These are phyloP conservation scores for Setomelanomma holmii DNA, from an alignment of 2,329 filamentous ascomycete genomes.

Conservation along the genomic window DNA sequence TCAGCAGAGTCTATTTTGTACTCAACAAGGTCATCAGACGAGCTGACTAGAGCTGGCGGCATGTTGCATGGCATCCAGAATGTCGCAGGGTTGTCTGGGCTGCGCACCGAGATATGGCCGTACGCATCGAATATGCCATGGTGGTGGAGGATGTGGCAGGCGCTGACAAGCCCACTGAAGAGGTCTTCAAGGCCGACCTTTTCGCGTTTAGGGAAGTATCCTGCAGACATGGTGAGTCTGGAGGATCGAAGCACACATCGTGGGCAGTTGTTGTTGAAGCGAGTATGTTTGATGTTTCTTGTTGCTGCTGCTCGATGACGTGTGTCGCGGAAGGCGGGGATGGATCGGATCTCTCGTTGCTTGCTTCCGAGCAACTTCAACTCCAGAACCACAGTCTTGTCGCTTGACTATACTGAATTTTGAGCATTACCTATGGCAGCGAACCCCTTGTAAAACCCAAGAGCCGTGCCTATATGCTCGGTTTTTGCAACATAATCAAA, in stretches of 20 bases:
- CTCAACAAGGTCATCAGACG: conserved; percentile 52
- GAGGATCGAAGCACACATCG: conserved; percentile 5
- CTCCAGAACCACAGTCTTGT: too few species aligned
- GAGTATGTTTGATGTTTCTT: conserved; percentile 1
- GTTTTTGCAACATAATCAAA: too few species aligned
- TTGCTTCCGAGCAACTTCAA: too few species aligned
- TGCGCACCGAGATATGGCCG: conserved; percentile 62
- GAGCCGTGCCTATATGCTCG: too few species aligned
- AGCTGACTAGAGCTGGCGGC: conserved; percentile 53
- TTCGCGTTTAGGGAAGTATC: conserved; percentile 49
- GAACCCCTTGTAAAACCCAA: too few species aligned
- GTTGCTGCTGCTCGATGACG: conserved; percentile 27
- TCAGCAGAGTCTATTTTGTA: conserved; percentile 53
- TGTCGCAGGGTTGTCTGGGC: conserved; percentile 55
- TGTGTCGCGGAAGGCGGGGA: conserved; percentile 10
- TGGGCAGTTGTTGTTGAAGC: not conserved
- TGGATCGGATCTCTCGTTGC: conserved; percentile 7
- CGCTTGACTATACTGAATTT: too few species aligned
- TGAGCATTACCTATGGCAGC: too few species aligned
- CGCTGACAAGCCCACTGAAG: conserved; percentile 53
- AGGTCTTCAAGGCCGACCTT: conserved; percentile 48
- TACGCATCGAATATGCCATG: conserved; percentile 62
- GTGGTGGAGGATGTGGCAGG: conserved; percentile 61
- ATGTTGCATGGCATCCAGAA: conserved; percentile 56
- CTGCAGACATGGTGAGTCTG: conserved; percentile 37